phyloP scores from a whole-genome alignment of 2,329 filamentous ascomycete genomes.

The Fusarium tupiense region DNA sequence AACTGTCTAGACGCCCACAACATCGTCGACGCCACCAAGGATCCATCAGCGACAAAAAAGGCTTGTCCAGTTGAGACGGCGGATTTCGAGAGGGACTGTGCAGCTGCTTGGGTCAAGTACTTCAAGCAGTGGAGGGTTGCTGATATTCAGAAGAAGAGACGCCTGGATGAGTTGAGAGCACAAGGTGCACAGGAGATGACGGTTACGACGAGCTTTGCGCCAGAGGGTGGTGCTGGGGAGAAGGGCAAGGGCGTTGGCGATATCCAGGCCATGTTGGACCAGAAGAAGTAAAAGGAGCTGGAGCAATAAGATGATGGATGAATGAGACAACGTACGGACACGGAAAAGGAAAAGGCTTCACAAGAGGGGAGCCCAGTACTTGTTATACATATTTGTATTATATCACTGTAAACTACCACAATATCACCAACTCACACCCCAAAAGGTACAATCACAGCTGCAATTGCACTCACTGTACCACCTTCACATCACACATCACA shows the following conservation, averaged over 20 bases:
- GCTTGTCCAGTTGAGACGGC: conserved; percentile 54
- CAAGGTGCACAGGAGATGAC: conserved; percentile 75
- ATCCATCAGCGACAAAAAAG: conserved; percentile 51
- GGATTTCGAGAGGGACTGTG: conserved; percentile 86
- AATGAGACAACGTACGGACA: conserved; percentile 1
- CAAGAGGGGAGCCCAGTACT: not conserved
- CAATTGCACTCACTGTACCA: conserved; percentile 11
- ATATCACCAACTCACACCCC: conserved; percentile 26
- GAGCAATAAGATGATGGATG: not conserved
- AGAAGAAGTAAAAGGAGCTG: conserved; percentile 42
- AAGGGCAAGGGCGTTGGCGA: conserved; percentile 50
- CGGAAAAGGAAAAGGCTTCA: conserved; percentile 3
- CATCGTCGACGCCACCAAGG: conserved; percentile 75
- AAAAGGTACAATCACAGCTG: conserved; percentile 6
- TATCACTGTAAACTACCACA: conserved; percentile 33
- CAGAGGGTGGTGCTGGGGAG: conserved; percentile 45
- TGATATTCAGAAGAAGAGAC: conserved; percentile 85
- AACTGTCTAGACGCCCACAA: conserved; percentile 82
- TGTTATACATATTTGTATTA: conserved; percentile 35
- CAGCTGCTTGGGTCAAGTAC: conserved; percentile 94
- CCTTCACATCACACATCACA: not conserved
- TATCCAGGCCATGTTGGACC: conserved; percentile 53
- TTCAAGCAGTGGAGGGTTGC: conserved; percentile 97
- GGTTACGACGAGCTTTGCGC: conserved; percentile 51
- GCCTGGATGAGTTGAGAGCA: conserved; percentile 77